phyloP scores from a whole-genome alignment of 495 filamentous ascomycete genomes.

The Sabuloglossum arenarium region DNA sequence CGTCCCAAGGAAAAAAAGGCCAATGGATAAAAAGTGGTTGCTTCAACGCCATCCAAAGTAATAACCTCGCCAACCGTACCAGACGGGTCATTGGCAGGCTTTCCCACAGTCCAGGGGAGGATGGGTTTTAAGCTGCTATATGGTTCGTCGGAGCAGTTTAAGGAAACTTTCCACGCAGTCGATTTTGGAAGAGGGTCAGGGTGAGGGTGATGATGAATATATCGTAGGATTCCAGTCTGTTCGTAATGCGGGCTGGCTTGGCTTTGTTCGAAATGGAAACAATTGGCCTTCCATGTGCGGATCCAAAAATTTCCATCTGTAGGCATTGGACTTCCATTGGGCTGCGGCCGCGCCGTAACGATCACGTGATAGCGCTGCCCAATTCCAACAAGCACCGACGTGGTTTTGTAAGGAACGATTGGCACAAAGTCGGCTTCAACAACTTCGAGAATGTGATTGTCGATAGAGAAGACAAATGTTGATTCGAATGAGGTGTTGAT shows the following conservation, averaged over 20 bases:
- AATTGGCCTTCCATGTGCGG: constrained; percentile 5
- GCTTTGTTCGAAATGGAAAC: not conserved
- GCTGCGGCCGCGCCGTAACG: constrained; percentile 30
- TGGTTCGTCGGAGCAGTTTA: constrained; percentile 1
- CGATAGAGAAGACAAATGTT: constrained; percentile 27
- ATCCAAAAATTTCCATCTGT: constrained; percentile 39
- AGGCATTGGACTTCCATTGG: constrained; percentile 7
- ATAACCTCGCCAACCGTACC: not conserved
- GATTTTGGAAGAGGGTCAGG: not conserved
- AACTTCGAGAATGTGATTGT: constrained; percentile 28
- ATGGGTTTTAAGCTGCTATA: not conserved
- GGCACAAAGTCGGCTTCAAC: constrained; percentile 30
- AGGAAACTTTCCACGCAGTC: not conserved
- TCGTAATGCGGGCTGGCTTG: not conserved
- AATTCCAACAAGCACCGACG: constrained; percentile 33
- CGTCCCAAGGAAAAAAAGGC: not conserved
- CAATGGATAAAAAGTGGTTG: not conserved
- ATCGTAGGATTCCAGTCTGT: constrained; percentile 31
- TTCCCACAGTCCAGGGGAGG: not conserved
- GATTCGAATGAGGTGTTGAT: constrained; percentile 33
- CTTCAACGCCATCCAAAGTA: not conserved
- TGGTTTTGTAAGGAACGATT: constrained; percentile 24
- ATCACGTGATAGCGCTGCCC: constrained; percentile 47
- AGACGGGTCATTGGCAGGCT: not conserved
- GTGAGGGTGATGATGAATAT: too few species aligned